These are phyloP conservation scores for Candida silvicultrix DNA, from an alignment of 805 yeast genomes.

Conservation along the genomic window DNA sequence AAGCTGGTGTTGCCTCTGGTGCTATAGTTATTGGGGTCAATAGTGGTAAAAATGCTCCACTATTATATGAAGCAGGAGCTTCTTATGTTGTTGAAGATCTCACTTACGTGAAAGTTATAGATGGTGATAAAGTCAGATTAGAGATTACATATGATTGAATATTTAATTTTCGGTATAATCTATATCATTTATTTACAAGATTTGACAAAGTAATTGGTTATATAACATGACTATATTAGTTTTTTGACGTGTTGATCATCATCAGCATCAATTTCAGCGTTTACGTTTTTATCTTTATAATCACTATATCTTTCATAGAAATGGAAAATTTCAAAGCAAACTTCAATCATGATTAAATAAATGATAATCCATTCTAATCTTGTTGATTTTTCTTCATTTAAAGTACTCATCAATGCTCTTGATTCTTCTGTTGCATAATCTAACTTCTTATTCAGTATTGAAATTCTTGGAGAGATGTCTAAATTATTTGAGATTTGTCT, in stretches of 20 bases:
- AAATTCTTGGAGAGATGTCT: conserved; percentile 73
- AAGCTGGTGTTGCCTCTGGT: conserved; percentile 82
- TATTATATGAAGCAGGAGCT: conserved; percentile 61
- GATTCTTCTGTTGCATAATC: conserved; percentile 91
- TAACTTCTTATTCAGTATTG: conserved; percentile 73
- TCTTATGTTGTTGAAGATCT: conserved; percentile 75
- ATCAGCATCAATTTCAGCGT: not conserved
- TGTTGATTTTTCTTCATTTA: conserved; percentile 71
- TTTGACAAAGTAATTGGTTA: no score
- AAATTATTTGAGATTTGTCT: conserved; percentile 61
- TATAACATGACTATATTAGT: no score
- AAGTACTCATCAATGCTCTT: conserved; percentile 63
- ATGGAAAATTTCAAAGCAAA: conserved; percentile 72
- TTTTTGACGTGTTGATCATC: no score
- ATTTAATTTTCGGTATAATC: no score
- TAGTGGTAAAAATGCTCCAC: conserved; percentile 58
- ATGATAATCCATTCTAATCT: conserved; percentile 88
- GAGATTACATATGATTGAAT: conserved; percentile 7
- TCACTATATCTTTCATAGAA: conserved; percentile 49
- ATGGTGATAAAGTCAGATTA: conserved; percentile 16
- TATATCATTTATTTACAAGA: no score
- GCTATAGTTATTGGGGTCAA: conserved; percentile 82
- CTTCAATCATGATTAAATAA: conserved; percentile 76
- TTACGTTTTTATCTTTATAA: not conserved
- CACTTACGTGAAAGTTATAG: conserved; percentile 23